Conservation (phyloP, 164 flowering plant genomes). For the Stephania yunnanensis region DNA sequence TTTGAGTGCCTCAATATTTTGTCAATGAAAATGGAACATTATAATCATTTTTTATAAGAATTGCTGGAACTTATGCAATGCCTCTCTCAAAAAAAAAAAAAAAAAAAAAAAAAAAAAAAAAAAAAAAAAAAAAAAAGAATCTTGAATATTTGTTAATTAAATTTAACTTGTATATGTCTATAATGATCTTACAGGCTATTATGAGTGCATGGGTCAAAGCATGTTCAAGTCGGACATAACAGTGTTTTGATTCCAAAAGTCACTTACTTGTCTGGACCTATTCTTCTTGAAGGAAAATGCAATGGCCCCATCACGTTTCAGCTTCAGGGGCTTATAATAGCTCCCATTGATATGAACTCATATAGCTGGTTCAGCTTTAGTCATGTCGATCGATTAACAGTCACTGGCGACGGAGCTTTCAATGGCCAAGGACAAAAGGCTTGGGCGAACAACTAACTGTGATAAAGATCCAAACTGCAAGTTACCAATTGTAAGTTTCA, state of each 20-base stretch:
- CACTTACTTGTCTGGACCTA: not conserved
- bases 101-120: no score
- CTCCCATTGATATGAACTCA: not conserved
- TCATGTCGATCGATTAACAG: conserved; percentile 4
- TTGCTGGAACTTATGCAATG: no score
- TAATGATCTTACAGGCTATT: not conserved
- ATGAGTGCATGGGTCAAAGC: not conserved
- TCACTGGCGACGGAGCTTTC: conserved; percentile 41
- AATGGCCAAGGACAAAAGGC: conserved; percentile 46
- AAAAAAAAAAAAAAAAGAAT: no score
- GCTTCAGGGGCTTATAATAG: not conserved
- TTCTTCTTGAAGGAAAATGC: not conserved
- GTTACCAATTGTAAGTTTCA: conserved; percentile 29
- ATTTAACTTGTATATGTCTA: no score
- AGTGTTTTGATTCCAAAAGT: not conserved
- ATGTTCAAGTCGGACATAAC: not conserved
- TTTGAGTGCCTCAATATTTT: no score
- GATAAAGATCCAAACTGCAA: conserved; percentile 13
- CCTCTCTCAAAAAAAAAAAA: no score
- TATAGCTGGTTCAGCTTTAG: not conserved
- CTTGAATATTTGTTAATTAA: no score
- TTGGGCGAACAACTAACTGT: conserved; percentile 28
- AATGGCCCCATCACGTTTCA: not conserved
- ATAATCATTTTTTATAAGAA: no score
- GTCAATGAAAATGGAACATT: no score